Evolutionary conservation across 306 rosid species (phyloP).

Genomic region (Styphnolobium japonicum): DNA sequence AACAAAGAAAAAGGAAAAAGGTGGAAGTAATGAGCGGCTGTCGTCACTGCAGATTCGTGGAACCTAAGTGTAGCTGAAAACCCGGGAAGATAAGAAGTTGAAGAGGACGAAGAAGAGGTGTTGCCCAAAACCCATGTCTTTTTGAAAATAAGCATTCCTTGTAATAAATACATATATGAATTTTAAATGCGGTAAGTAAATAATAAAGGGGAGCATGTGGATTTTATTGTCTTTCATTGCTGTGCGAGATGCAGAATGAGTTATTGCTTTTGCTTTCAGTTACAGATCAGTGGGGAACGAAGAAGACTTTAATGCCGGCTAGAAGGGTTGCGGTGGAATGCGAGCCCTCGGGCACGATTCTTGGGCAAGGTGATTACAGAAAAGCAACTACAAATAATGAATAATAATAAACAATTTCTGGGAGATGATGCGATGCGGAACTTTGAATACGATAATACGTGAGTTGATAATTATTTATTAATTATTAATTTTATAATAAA

Average conservation of each 20-base stretch:
- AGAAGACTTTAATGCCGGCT: slow-evolving; percentile 18
- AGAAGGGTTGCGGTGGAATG: slow-evolving; percentile 37
- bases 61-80: not conserved
- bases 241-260: not conserved
- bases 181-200: not conserved
- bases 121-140: not conserved
- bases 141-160: not conserved
- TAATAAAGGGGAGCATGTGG: slow-evolving; percentile 36
- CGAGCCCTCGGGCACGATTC: slow-evolving; percentile 35
- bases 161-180: not conserved
- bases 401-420: no score
- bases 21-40: not conserved
- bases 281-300: slow-evolving; percentile 25
- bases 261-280: slow-evolving; percentile 30
- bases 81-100: slow-evolving; percentile 12
- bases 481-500: no score
- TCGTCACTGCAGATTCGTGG: slow-evolving; percentile 9
- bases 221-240: slow-evolving; percentile 6
- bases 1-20: not conserved
- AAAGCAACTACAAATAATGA: no score
- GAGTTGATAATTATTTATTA: no score
- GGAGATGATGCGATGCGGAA: no score
- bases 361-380: not conserved
- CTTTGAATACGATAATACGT: no score
- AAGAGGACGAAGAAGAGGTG: not conserved